Base-by-base conservation (phyloP, 2,329 filamentous ascomycete genomes). In the Pestalotiopsis sp. region DNA sequence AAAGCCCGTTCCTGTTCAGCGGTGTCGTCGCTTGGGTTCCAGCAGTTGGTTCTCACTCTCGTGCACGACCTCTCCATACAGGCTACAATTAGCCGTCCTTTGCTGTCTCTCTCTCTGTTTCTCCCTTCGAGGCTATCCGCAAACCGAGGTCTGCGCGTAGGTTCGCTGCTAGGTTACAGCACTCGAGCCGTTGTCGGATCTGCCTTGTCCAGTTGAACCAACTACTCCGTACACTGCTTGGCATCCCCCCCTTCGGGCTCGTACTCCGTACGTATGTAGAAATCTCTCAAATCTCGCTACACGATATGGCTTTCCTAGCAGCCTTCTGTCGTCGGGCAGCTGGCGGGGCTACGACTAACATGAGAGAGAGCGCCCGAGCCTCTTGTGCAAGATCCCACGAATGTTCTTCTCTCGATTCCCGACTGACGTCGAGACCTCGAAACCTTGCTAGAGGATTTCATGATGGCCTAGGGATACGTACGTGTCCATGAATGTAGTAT, bases 121-220 rank as follows among this genome's bases (percentile, higher is more conserved):
- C 31, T 36, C 31, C 31, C 31, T 36, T 36, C 7, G 31, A 36
- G 31, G 31, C 31, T 36, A 36, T 36, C 31, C 7, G 31, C 31
- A 36, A 9, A 36, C 7, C 11, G 23, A 45, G 52, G 45, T 56
- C 27, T 66, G 25, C 23, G 60, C 31, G 31, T 67, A 36, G 52
- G 38, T 36, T 49, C 36, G n/a, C 20, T 59, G 27, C 52, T 68
- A 68, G 66, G 45, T 52, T 23, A 52, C 45, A 52, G 45, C 17
- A n/a, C 45, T n/a, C 45, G n/a, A 52, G 7, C 45, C 45, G 45
- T 52, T 20, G 45, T 52, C 45, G 45, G n/a, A 52, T n/a, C 45
- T 52, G n/a, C 45, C 45, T 23, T 23, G 45, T 52, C 20, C 45
- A 52, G 20, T 56, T 14, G 45, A n/a, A 9, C 17, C 45, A n/a